Conservation (phyloP, 192 early-diverging fungal genomes). For the Linnemannia schmuckeri region DNA sequence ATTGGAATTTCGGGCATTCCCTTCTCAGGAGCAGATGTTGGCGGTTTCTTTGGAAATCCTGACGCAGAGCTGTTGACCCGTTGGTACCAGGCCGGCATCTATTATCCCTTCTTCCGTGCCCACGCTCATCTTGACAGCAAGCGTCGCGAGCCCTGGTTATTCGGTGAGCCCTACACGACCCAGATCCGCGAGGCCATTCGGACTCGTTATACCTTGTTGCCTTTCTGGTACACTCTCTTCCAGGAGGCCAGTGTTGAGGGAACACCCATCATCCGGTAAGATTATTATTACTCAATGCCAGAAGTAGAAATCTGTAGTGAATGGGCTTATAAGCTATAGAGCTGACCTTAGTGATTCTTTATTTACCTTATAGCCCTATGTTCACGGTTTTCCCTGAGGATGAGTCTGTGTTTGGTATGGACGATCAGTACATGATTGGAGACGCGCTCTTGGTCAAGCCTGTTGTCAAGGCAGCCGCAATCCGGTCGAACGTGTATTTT, state of each 20-base stretch:
- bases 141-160: constrained; percentile 96
- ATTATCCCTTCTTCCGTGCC: constrained; percentile 97
- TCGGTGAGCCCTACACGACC: constrained; percentile 86
- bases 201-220: constrained; percentile 89
- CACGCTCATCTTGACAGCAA: constrained; percentile 99
- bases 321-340: not conserved
- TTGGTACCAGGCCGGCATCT: constrained; percentile 98
- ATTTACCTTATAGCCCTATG: constrained; percentile 74
- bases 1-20: constrained; percentile 90
- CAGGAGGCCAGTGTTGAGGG: constrained; percentile 81
- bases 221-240: constrained; percentile 95
- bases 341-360: not conserved
- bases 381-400: constrained; percentile 89
- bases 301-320: not conserved
- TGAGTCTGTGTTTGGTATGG: constrained; percentile 80
- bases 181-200: constrained; percentile 85
- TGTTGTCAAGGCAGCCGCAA: constrained; percentile 70
- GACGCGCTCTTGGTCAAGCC: constrained; percentile 80
- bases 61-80: constrained; percentile 88
- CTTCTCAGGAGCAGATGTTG: constrained; percentile 96
- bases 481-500: constrained; percentile 78
- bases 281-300: not conserved
- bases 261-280: constrained; percentile 79
- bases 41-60: constrained; percentile 98
- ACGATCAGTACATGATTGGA: constrained; percentile 94